Conservation (phyloP, 2,329 filamentous ascomycete genomes). For the Diaporthe ilicicola region DNA sequence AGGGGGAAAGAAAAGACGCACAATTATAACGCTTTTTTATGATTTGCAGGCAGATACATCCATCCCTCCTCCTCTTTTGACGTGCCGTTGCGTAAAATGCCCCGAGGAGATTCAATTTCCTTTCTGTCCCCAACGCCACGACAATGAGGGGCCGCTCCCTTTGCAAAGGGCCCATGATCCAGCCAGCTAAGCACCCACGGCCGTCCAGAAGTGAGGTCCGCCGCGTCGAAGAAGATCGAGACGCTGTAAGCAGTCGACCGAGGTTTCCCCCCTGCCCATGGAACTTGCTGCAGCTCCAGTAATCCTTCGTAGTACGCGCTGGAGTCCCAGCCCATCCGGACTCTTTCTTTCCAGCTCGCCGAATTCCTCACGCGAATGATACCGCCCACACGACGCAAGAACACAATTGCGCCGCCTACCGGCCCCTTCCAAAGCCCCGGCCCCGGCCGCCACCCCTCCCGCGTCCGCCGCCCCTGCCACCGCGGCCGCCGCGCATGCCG, state of each 20-base stretch:
- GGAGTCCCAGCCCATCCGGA: not conserved
- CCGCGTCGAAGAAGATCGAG: not conserved
- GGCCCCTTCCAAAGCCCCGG: slow-evolving; percentile 21
- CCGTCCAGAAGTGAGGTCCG: not conserved
- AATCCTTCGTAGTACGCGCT: not conserved
- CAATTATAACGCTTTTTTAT: slow-evolving; percentile 26
- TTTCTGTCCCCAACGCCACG: slow-evolving; percentile 29
- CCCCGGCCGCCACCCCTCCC: slow-evolving; percentile 24
- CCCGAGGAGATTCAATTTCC: slow-evolving; percentile 5
- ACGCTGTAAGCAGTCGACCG: not conserved
- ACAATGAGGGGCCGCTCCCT: slow-evolving; percentile 16
- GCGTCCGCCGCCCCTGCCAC: slow-evolving; percentile 25
- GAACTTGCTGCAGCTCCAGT: not conserved
- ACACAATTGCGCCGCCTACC: not conserved
- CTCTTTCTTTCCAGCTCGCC: not conserved
- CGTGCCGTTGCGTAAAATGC: slow-evolving; percentile 8
- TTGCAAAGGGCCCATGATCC: slow-evolving; percentile 5
- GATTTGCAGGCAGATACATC: slow-evolving; percentile 12
- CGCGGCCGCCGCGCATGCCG: slow-evolving; percentile 40
- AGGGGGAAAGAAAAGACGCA: slow-evolving; percentile 27
- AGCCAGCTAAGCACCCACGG: not conserved
- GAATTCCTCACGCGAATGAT: not conserved
- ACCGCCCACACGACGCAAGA: not conserved
- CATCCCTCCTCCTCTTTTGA: not conserved
- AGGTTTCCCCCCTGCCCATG: not conserved